phyloP scores from a whole-genome alignment of 768 basidiomycete species.

The Russula emetica region DNA sequence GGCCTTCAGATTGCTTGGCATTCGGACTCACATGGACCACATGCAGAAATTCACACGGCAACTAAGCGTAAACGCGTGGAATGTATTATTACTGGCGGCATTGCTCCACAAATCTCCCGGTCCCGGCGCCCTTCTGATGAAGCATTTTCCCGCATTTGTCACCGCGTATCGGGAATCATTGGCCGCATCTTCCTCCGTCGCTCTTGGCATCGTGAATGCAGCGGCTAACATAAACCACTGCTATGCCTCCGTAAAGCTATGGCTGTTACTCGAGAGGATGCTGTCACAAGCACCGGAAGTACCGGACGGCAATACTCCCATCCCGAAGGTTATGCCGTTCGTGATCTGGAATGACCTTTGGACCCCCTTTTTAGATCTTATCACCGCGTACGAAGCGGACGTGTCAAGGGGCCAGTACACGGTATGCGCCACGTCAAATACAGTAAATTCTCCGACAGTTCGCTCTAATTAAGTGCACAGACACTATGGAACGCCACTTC shows the following conservation, averaged over 20 bases:
- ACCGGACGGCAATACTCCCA: slow-evolving; percentile 12
- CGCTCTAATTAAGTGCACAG: slow-evolving; percentile 33
- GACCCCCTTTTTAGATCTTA: slow-evolving; percentile 59
- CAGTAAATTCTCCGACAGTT: slow-evolving; percentile 3
- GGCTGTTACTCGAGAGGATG: slow-evolving; percentile 57
- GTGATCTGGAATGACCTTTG: slow-evolving; percentile 74
- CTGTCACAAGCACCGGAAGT: slow-evolving; percentile 11
- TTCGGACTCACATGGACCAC: background rate
- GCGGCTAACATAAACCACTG: slow-evolving; percentile 58
- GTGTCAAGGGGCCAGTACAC: slow-evolving; percentile 37
- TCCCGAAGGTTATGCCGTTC: slow-evolving; percentile 33
- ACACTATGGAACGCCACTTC: slow-evolving; percentile 51
- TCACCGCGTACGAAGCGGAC: slow-evolving; percentile 48
- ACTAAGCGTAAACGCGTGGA: slow-evolving; percentile 58
- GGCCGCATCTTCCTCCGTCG: slow-evolving; percentile 32
- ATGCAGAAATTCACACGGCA: slow-evolving; percentile 16
- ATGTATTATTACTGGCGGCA: slow-evolving; percentile 53
- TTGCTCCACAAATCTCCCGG: slow-evolving; percentile 39
- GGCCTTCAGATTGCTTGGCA: background rate
- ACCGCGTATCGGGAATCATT: slow-evolving; percentile 40
- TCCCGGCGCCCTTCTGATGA: slow-evolving; percentile 44
- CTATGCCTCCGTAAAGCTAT: slow-evolving; percentile 64
- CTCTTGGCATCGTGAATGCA: slow-evolving; percentile 43
- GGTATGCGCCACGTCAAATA: slow-evolving; percentile 27
- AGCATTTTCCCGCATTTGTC: slow-evolving; percentile 50